Conservation (phyloP, 306 rosid genomes). For the Rosa lucieae region DNA sequence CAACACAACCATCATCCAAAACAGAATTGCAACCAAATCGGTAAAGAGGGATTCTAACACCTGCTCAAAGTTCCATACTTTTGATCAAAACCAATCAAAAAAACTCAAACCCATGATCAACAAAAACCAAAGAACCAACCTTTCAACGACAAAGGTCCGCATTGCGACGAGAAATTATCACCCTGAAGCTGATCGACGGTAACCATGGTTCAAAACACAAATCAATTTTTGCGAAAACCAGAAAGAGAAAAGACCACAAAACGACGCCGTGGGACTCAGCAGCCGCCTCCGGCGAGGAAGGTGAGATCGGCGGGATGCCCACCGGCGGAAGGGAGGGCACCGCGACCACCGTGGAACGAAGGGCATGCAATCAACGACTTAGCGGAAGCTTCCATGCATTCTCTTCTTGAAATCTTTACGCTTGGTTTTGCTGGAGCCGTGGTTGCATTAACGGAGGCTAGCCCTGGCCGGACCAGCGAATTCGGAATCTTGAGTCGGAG, state of each 20-base stretch:
- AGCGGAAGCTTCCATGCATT: conserved; percentile 27
- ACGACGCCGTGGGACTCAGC: neutral
- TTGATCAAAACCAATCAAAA: neutral
- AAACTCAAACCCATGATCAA: neutral
- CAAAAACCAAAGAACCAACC: conserved; percentile 4
- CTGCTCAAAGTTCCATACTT: conserved; percentile 12
- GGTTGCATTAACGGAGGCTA: conserved; percentile 29
- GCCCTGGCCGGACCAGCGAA: conserved; percentile 35
- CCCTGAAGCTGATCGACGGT: conserved; percentile 22
- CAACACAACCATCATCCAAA: conserved; percentile 10
- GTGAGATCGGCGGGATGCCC: conserved; percentile 52
- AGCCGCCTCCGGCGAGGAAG: conserved; percentile 46
- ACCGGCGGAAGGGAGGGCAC: conserved; percentile 49
- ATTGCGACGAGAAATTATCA: conserved; percentile 6
- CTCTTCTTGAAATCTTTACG: conserved; percentile 24
- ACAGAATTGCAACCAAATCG: conserved; percentile 21
- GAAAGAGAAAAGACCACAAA: neutral
- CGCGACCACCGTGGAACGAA: conserved; percentile 49
- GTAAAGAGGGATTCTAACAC: conserved; percentile 32
- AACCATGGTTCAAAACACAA: conserved; percentile 12
- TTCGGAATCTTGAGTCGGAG: neutral
- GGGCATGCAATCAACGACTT: conserved; percentile 35
- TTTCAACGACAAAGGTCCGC: neutral
- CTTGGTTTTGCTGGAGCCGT: conserved; percentile 34
- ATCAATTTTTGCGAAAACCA: neutral